phyloP scores from a whole-genome alignment of 345 rosid species.

The Acer yangbiense region DNA sequence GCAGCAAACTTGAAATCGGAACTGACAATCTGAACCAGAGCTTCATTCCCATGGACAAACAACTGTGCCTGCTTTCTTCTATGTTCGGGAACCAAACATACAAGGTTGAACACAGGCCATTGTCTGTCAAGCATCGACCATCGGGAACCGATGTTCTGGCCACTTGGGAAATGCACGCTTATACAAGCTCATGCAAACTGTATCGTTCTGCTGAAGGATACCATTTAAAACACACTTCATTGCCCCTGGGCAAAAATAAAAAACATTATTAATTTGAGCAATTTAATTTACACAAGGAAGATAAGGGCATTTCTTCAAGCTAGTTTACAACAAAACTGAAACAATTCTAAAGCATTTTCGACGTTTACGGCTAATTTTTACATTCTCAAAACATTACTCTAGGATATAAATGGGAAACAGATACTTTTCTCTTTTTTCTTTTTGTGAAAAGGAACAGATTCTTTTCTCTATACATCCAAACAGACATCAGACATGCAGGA shows the following conservation, averaged over 20 bases:
- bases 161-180: conserved; percentile 93
- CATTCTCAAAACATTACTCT: neutral
- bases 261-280: neutral
- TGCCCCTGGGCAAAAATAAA: conserved; percentile 50
- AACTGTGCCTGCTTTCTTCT: conserved; percentile 12
- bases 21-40: conserved; percentile 66
- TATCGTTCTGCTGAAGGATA: conserved; percentile 80
- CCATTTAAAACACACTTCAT: conserved; percentile 92
- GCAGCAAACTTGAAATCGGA: conserved; percentile 24
- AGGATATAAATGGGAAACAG: neutral
- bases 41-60: conserved; percentile 64
- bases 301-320: neutral
- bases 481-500: conserved; percentile 3
- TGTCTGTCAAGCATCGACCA: conserved; percentile 42
- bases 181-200: conserved; percentile 86
- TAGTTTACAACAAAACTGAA: neutral
- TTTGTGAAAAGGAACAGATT: too few relatives aligned
- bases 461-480: neutral
- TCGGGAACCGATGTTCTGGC: conserved; percentile 74
- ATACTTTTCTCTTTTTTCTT: too few relatives aligned
- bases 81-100: conserved; percentile 12
- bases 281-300: neutral
- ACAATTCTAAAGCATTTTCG: neutral
- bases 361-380: neutral
- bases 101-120: conserved; percentile 7